Evolutionary conservation across 257 asterid genomes (phyloP).

Genomic region (Solanum sitiens): DNA sequence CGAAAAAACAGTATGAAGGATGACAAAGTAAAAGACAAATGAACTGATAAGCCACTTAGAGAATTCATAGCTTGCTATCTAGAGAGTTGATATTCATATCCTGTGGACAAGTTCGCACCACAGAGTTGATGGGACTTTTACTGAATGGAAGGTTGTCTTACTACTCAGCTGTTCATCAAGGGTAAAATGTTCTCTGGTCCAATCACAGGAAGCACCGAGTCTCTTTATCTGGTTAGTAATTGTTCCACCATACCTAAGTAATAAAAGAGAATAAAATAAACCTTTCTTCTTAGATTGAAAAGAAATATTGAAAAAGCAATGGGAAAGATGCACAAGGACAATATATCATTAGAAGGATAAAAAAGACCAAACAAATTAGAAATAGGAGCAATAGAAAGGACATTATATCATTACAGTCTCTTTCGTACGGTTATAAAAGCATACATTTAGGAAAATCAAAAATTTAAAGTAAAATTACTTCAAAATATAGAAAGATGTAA

Average conservation of each 20-base stretch:
- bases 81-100: not conserved
- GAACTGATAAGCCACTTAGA: not conserved
- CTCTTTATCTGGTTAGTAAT: conserved; percentile 93
- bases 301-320: not conserved
- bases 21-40: not conserved
- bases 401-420: not conserved
- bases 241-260: conserved; percentile 90
- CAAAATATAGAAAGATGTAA: not conserved
- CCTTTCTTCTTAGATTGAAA: not conserved
- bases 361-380: not conserved
- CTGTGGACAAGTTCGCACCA: not conserved
- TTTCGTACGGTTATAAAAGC: not conserved
- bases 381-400: not conserved
- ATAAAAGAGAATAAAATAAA: not conserved
- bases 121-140: conserved; percentile 33
- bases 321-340: not conserved
- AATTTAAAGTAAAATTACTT: not conserved
- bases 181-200: conserved; percentile 92
- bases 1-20: not conserved
- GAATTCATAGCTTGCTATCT: conserved; percentile 3
- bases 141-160: conserved; percentile 54
- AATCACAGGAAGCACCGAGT: conserved; percentile 99
- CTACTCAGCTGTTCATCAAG: conserved; percentile 94
- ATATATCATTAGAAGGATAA: not conserved
- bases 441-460: not conserved